A percentile compares a stretch with the other conserved stretches of the same genome.
These are phyloP conservation scores for Ottelia alismoides DNA, from an alignment of 106 monocot genomes.

Conservation along the genomic window DNA sequence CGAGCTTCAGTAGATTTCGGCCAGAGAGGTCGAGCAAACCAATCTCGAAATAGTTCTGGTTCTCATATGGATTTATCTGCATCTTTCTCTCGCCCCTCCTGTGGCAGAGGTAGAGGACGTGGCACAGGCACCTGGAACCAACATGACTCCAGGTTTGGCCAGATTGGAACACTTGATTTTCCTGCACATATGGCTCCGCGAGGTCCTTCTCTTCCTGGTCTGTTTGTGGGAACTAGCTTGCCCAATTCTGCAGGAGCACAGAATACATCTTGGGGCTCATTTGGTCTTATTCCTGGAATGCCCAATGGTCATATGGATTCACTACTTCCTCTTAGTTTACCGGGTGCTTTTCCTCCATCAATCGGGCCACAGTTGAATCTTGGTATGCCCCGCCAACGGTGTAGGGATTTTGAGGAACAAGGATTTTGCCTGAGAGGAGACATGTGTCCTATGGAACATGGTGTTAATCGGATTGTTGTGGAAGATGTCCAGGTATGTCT, in stretches of 20 bases:
- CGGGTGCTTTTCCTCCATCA: slow-evolving; percentile 34
- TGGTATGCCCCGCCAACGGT: slow-evolving; percentile 76
- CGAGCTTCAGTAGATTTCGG: slow-evolving; percentile 23
- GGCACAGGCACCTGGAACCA: slow-evolving; percentile 34
- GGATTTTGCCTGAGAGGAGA: slow-evolving; percentile 97
- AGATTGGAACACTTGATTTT: slow-evolving; percentile 57
- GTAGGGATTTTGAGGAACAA: slow-evolving; percentile 94
- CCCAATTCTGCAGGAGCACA: slow-evolving; percentile 43
- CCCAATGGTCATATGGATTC: slow-evolving; percentile 64
- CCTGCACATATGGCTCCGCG: slow-evolving; percentile 58
- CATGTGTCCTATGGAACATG: slow-evolving; percentile 99
- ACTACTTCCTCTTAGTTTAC: slow-evolving; percentile 59
- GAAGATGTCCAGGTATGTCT: slow-evolving; percentile 99
- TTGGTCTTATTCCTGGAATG: slow-evolving; percentile 87
- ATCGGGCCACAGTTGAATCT: slow-evolving; percentile 42
- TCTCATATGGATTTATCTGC: slow-evolving; percentile 39
- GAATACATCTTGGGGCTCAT: slow-evolving; percentile 66
- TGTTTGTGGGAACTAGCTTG: slow-evolving; percentile 48
- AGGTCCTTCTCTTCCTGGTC: slow-evolving; percentile 37
- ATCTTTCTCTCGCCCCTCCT: slow-evolving; percentile 24
- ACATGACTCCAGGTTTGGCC: slow-evolving; percentile 59
- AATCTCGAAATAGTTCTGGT: slow-evolving; percentile 21
- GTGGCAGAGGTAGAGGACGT: slow-evolving; percentile 73
- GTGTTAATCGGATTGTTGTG: slow-evolving; percentile 91
- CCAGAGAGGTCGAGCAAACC: slow-evolving; percentile 25